These are phyloP conservation scores for Saprolegnia diclina DNA, from an alignment of 352 stramenopile genomes.

Conservation along the genomic window DNA sequence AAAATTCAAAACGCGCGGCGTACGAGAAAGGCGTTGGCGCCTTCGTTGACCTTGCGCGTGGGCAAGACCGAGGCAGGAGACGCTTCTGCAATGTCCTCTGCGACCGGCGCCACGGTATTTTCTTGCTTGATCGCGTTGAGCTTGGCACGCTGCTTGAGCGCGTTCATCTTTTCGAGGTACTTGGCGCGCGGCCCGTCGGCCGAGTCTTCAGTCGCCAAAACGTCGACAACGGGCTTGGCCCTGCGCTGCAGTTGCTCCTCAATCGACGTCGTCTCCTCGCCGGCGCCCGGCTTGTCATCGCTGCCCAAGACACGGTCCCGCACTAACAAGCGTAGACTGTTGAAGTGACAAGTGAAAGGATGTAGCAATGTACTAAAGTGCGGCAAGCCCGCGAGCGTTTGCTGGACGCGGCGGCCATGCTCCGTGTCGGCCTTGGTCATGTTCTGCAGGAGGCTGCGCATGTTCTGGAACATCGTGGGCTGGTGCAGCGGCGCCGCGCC, in stretches of 20 bases:
- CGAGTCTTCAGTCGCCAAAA: neutral
- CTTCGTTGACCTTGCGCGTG: constrained; percentile 27
- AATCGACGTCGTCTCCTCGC: neutral
- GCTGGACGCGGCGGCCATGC: constrained; percentile 21
- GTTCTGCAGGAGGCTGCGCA: constrained; percentile 17
- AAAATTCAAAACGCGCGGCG: neutral
- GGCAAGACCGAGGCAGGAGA: neutral
- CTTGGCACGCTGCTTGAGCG: constrained; percentile 24
- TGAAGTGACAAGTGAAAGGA: neutral
- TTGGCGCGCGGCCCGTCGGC: constrained; percentile 17
- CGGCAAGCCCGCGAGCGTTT: constrained; percentile 17
- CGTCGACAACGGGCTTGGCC: constrained; percentile 3
- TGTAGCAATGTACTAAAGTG: constrained; percentile 9
- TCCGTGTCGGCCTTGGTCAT: constrained; percentile 26
- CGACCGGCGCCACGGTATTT: neutral
- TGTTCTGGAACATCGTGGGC: constrained; percentile 17
- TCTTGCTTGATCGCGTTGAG: neutral
- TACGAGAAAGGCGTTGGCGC: constrained; percentile 19
- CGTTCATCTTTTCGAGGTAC: constrained; percentile 26
- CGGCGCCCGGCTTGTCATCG: neutral
- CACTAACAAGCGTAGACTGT: constrained; percentile 1
- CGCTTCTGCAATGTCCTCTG: neutral
- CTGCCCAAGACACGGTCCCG: constrained; percentile 11
- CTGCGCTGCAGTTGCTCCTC: constrained; percentile 14
- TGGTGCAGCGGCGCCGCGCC: neutral